Evolutionary conservation across 2,329 filamentous ascomycete species (phyloP).

Genomic region (Pseudogymnoascus sp.): DNA sequence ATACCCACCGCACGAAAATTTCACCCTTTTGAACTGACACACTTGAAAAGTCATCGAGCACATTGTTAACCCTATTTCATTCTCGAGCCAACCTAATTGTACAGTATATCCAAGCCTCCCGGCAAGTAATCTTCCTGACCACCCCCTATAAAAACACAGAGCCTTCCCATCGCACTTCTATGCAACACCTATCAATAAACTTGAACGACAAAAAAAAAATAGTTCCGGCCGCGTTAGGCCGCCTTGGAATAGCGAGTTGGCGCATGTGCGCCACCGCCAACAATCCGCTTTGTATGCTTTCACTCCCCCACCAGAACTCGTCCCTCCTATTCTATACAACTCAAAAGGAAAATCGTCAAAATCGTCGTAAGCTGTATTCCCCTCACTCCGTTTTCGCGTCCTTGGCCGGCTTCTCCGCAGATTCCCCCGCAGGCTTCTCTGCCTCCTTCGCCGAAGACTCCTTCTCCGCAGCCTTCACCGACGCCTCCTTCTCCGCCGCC

Average conservation of each 20-base stretch:
- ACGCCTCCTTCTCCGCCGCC: background rate
- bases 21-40: background rate
- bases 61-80: background rate
- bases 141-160: background rate
- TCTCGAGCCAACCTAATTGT: background rate
- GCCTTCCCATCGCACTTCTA: background rate
- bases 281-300: background rate
- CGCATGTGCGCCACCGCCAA: background rate
- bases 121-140: background rate
- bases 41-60: background rate
- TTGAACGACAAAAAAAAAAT: background rate
- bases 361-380: background rate
- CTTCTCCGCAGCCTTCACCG: background rate
- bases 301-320: background rate
- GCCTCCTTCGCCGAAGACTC: background rate
- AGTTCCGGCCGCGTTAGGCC: background rate
- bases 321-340: slow-evolving; percentile 2
- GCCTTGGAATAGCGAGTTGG: background rate
- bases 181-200: background rate
- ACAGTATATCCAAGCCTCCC: background rate
- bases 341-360: background rate
- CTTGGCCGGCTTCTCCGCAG: background rate
- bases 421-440: background rate
- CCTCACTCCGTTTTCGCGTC: background rate
- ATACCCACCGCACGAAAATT: background rate